phyloP scores from a whole-genome alignment of 202 grass and related monocot species.

The Panicum hallii region DNA sequence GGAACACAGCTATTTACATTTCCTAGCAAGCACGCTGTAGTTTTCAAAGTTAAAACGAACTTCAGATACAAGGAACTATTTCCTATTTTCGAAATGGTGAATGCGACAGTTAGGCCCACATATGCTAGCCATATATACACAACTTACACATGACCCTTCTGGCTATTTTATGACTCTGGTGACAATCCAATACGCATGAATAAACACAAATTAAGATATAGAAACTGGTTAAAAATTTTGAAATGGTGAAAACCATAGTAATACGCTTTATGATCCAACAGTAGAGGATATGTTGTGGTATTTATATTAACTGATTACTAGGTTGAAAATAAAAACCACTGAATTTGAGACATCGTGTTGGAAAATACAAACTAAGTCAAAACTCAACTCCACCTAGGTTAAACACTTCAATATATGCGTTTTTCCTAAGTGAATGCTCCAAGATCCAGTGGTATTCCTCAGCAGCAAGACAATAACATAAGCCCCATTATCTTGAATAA shows the following conservation, averaged over 20 bases:
- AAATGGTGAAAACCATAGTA: neutral
- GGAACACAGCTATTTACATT: conserved; percentile 8
- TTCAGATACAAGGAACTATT: neutral
- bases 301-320: neutral
- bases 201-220: neutral
- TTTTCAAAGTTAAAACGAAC: conserved; percentile 1
- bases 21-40: neutral
- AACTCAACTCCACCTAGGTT: neutral
- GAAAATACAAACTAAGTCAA: neutral
- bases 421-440: neutral
- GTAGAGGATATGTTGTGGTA: neutral
- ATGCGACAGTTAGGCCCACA: neutral
- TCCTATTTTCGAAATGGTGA: neutral
- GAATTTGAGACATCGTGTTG: neutral
- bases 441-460: neutral
- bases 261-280: neutral
- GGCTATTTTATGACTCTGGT: neutral
- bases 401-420: neutral
- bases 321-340: neutral
- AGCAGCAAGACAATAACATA: neutral
- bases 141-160: neutral
- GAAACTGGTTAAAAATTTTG: neutral
- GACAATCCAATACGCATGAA: neutral
- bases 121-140: neutral
- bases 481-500: neutral